Evolutionary conservation across 1,284 basidiomycete genomes (phyloP).

Genomic region (Cerioporus squamosus): DNA sequence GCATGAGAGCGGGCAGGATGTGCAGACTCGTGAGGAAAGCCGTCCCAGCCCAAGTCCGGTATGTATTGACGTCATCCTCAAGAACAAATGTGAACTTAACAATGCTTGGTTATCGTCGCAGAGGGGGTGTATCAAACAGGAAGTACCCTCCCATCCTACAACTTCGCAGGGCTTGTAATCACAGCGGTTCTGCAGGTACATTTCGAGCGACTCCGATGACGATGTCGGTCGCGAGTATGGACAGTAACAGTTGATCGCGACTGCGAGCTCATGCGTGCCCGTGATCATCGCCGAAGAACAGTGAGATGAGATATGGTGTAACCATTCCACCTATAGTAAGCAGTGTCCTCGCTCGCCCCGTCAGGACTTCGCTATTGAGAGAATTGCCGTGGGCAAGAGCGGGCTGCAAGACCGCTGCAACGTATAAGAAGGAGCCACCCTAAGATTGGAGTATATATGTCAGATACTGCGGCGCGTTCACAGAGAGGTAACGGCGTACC

Average conservation of each 20-base stretch:
- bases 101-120: too few relatives aligned
- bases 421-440: conserved; percentile 95
- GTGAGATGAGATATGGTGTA: conserved; percentile 16
- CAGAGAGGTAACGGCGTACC: conserved; percentile 45
- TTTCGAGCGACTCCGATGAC: too few relatives aligned
- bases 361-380: conserved; percentile 37
- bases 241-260: too few relatives aligned
- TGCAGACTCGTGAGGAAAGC: background rate
- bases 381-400: conserved; percentile 52
- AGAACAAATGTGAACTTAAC: too few relatives aligned
- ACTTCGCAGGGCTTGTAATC: too few relatives aligned
- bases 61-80: conserved; percentile 5
- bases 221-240: too few relatives aligned
- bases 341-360: conserved; percentile 6
- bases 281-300: conserved; percentile 14
- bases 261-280: conserved; percentile 5
- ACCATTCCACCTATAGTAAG: conserved; percentile 19
- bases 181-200: too few relatives aligned
- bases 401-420: conserved; percentile 88
- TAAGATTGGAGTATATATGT: conserved; percentile 32
- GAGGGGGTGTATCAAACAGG: too few relatives aligned
- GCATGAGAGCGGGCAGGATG: too few relatives aligned
- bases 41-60: background rate
- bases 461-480: background rate
- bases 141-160: too few relatives aligned